phyloP scores from a whole-genome alignment of 345 rosid species.

The Ailanthus altissimus region DNA sequence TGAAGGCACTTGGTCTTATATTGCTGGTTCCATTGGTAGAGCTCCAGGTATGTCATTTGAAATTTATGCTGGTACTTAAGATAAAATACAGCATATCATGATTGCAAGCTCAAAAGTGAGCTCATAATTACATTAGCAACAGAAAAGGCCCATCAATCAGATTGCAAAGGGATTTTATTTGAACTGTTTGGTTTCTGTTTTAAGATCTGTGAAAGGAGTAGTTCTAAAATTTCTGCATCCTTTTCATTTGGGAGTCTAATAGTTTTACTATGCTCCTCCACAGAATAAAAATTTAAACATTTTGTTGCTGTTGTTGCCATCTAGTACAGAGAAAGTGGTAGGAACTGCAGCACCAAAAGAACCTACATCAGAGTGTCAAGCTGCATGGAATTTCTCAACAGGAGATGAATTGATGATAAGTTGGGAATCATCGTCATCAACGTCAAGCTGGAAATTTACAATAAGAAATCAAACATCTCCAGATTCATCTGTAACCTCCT shows the following conservation, averaged over 20 bases:
- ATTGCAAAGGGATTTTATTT: not conserved
- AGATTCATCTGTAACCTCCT: constrained; percentile 46
- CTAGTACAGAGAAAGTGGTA: constrained; percentile 89
- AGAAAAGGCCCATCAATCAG: not conserved
- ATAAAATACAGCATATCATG: not conserved
- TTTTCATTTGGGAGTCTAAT: not conserved
- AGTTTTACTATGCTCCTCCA: not conserved
- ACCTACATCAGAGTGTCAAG: constrained; percentile 54
- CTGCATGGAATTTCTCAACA: constrained; percentile 76
- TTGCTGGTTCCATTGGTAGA: constrained; percentile 84
- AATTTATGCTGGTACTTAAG: not conserved
- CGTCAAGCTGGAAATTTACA: constrained; percentile 36
- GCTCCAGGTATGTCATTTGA: constrained; percentile 73
- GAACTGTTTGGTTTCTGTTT: not conserved
- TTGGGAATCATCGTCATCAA: constrained; percentile 47
- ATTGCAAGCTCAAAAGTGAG: not conserved
- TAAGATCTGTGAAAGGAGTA: not conserved
- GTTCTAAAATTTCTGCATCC: not conserved
- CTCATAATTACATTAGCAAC: not conserved
- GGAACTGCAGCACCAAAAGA: constrained; percentile 78
- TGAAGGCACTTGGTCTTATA: constrained; percentile 87
- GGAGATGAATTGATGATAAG: constrained; percentile 67
- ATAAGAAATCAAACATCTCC: constrained; percentile 40
- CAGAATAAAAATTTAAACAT: constrained; percentile 19
- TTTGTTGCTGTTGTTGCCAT: constrained; percentile 35